phyloP scores from a whole-genome alignment of 495 filamentous ascomycete genomes.

The Hypoxylon rickii region DNA sequence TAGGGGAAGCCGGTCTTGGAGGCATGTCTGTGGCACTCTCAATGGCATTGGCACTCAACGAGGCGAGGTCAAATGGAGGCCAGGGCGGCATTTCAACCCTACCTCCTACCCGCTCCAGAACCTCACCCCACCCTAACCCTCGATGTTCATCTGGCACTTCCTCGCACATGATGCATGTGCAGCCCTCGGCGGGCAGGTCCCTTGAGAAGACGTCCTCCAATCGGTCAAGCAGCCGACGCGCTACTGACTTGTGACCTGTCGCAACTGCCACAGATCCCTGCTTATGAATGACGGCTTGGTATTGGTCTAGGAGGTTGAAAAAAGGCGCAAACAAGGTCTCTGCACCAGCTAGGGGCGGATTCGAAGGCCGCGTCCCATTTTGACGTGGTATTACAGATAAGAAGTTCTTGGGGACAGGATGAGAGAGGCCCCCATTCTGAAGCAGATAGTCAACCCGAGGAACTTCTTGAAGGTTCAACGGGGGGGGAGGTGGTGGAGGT shows the following conservation, averaged over 20 bases:
- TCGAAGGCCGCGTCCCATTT: conserved; percentile 53
- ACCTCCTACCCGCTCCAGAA: conserved; percentile 89
- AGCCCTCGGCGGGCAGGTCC: conserved; percentile 82
- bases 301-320: conserved; percentile 81
- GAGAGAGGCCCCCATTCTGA: conserved; percentile 77
- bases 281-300: conserved; percentile 74
- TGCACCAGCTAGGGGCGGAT: conserved; percentile 60
- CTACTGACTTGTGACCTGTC: conserved; percentile 92
- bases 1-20: conserved; percentile 61
- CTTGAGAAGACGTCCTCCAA: conserved; percentile 91
- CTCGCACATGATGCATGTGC: conserved; percentile 79
- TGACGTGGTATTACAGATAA: conserved; percentile 58
- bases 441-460: conserved; percentile 90
- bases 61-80: conserved; percentile 81
- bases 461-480: conserved; percentile 60
- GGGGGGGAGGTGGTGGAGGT: conserved; percentile 82
- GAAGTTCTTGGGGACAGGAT: conserved; percentile 67
- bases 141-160: conserved; percentile 57
- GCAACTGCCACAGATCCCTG: conserved; percentile 93
- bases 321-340: conserved; percentile 77
- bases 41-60: conserved; percentile 59
- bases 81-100: conserved; percentile 81
- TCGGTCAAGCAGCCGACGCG: conserved; percentile 89
- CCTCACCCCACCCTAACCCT: conserved; percentile 95
- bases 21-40: conserved; percentile 51